phyloP scores from a whole-genome alignment of 75 land plant species.

The Gnetum montanum region DNA sequence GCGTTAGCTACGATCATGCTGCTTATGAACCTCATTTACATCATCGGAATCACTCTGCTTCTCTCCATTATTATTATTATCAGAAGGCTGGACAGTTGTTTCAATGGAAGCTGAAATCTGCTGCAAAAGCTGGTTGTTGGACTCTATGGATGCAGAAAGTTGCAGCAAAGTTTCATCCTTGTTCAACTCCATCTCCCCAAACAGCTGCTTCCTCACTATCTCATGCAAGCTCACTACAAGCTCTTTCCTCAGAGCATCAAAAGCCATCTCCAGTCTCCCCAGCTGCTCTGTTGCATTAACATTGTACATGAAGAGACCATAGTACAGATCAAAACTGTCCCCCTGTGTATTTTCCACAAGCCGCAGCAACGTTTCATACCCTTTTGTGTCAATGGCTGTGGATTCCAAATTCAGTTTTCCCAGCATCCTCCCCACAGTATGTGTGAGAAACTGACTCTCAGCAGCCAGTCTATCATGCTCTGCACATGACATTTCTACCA shows the following conservation, averaged over 20 bases:
- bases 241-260: constrained; percentile 62
- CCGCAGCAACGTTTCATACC: constrained; percentile 70
- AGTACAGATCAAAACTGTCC: constrained; percentile 87
- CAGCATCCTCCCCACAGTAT: constrained; percentile 55
- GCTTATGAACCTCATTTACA: too few species aligned
- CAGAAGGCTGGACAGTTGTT: too few species aligned
- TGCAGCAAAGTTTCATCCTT: too few species aligned
- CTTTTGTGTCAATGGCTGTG: constrained; percentile 74
- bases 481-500: constrained; percentile 75
- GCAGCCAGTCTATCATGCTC: constrained; percentile 72
- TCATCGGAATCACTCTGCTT: too few species aligned
- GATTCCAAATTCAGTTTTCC: constrained; percentile 48
- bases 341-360: constrained; percentile 63
- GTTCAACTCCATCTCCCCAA: constrained; percentile 21
- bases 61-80: too few species aligned
- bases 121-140: too few species aligned
- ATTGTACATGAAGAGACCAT: constrained; percentile 91
- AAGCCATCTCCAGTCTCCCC: constrained; percentile 60
- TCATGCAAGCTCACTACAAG: constrained; percentile 53
- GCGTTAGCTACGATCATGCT: too few species aligned
- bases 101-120: too few species aligned
- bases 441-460: constrained; percentile 65
- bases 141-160: too few species aligned
- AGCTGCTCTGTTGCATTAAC: constrained; percentile 75
- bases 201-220: constrained; percentile 48